Evolutionary conservation across 768 basidiomycete genomes (phyloP).

Genomic region (Hemileccinum impolitum): DNA sequence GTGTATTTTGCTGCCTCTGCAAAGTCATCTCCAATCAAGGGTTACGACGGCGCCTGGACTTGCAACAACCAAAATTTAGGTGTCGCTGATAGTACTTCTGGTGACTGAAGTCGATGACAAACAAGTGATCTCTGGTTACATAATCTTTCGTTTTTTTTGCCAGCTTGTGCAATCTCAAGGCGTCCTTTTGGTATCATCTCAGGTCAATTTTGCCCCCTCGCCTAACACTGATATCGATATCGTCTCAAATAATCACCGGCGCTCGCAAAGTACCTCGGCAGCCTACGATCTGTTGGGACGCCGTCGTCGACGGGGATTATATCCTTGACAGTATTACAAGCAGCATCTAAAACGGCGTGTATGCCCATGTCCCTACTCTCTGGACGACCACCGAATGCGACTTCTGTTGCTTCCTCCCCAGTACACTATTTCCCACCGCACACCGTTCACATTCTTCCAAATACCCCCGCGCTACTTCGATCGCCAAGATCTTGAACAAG

Average conservation of each 20-base stretch:
- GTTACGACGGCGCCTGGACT: too few relatives aligned
- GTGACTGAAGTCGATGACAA: too few relatives aligned
- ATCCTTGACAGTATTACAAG: constrained; percentile 11
- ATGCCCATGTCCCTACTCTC: constrained; percentile 14
- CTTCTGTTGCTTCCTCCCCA: constrained; percentile 17
- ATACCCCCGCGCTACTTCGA: not conserved
- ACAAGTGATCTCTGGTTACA: too few relatives aligned
- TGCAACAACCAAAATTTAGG: too few relatives aligned
- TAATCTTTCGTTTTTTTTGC: too few relatives aligned
- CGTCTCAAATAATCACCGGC: constrained; percentile 15
- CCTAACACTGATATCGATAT: constrained; percentile 4
- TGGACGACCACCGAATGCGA: constrained; percentile 20
- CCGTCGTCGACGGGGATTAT: constrained; percentile 17
- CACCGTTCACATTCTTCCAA: constrained; percentile 6
- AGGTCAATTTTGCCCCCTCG: not conserved
- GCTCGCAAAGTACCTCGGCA: constrained; percentile 14
- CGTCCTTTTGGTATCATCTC: too few relatives aligned
- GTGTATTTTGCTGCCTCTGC: too few relatives aligned
- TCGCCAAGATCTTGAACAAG: constrained; percentile 8
- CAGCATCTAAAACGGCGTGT: constrained; percentile 16
- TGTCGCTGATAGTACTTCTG: too few relatives aligned
- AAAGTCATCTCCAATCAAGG: too few relatives aligned
- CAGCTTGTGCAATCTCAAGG: too few relatives aligned
- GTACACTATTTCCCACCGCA: constrained; percentile 9
- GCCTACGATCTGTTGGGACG: constrained; percentile 5